phyloP scores from a whole-genome alignment of 2,329 filamentous ascomycete genomes.

The Capronia coronata region DNA sequence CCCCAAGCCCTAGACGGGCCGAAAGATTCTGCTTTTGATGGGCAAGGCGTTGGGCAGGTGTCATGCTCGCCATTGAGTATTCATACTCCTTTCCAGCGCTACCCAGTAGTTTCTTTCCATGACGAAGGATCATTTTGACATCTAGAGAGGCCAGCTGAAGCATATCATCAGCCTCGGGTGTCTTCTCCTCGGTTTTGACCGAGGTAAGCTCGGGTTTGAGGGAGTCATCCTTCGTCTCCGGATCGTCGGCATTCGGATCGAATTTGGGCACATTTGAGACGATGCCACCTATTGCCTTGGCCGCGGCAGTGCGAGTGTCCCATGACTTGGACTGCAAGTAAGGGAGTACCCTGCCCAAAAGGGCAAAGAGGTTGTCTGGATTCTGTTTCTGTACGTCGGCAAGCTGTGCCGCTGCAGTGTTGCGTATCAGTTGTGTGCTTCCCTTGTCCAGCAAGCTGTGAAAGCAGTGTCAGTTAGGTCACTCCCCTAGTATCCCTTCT shows the following conservation, averaged over 20 bases:
- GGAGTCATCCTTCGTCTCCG: slow-evolving; percentile 45
- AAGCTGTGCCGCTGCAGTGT: slow-evolving; percentile 92
- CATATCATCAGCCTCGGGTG: slow-evolving; percentile 49
- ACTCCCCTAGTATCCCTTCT: neutral
- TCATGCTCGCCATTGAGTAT: slow-evolving; percentile 72
- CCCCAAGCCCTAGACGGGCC: slow-evolving; percentile 74
- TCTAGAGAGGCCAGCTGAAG: slow-evolving; percentile 71
- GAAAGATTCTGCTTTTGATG: slow-evolving; percentile 85
- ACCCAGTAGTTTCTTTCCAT: slow-evolving; percentile 76
- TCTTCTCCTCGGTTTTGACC: slow-evolving; percentile 36
- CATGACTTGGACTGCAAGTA: slow-evolving; percentile 93
- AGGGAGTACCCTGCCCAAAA: slow-evolving; percentile 87
- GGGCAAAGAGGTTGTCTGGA: slow-evolving; percentile 93
- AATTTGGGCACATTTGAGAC: slow-evolving; percentile 80
- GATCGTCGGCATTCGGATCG: slow-evolving; percentile 77
- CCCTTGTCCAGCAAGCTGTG: slow-evolving; percentile 88
- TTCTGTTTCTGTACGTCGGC: slow-evolving; percentile 98
- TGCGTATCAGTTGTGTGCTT: slow-evolving; percentile 90
- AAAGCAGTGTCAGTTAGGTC: slow-evolving; percentile 7
- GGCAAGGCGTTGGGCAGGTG: slow-evolving; percentile 70
- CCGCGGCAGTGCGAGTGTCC: slow-evolving; percentile 90
- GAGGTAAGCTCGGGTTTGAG: slow-evolving; percentile 41
- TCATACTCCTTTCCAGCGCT: slow-evolving; percentile 77
- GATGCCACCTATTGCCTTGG: slow-evolving; percentile 90
- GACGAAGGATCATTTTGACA: slow-evolving; percentile 69